Percentiles rank a stretch among this genome's conserved stretches.
These are phyloP conservation scores for Terfezia boudieri DNA, from an alignment of 495 filamentous ascomycete genomes.

Conservation along the genomic window DNA sequence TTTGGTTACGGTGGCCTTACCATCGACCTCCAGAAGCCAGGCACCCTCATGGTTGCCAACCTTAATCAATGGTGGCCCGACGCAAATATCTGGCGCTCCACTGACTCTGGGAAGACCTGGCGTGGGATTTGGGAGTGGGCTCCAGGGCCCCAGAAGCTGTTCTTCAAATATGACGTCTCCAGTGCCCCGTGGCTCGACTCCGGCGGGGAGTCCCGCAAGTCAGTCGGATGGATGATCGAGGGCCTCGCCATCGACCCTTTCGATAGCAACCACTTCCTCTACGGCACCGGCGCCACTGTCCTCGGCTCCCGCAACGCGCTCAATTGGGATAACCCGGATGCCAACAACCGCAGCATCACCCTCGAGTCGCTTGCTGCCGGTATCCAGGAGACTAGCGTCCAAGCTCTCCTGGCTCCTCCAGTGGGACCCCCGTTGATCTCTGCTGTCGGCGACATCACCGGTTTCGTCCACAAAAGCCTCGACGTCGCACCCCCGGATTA, in stretches of 20 bases:
- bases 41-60: slow-evolving; percentile 31
- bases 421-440: slow-evolving; percentile 32
- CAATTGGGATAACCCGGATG: slow-evolving; percentile 23
- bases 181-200: slow-evolving; percentile 15
- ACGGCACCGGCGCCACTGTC: slow-evolving; percentile 34
- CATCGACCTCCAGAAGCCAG: slow-evolving; percentile 31
- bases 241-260: slow-evolving; percentile 35
- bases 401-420: slow-evolving; percentile 29
- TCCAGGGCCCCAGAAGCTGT: slow-evolving; percentile 26
- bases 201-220: slow-evolving; percentile 20
- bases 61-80: slow-evolving; percentile 40
- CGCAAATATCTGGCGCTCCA: slow-evolving; percentile 31
- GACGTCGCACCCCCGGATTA: slow-evolving; percentile 25
- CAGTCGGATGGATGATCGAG: slow-evolving; percentile 43
- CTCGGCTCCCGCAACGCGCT: slow-evolving; percentile 25
- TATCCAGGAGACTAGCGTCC: slow-evolving; percentile 36
- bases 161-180: slow-evolving; percentile 23
- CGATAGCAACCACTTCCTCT: slow-evolving; percentile 38
- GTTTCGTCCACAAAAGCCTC: slow-evolving; percentile 28
- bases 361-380: slow-evolving; percentile 32
- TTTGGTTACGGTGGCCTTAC: slow-evolving; percentile 35
- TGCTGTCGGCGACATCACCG: slow-evolving; percentile 36
- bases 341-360: slow-evolving; percentile 12
- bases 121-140: slow-evolving; percentile 30
- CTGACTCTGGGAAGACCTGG: slow-evolving; percentile 32